Evolutionary conservation across 1,139 yeast species (phyloP), one percentile per base, ranked within the genome.

Genomic region (Torulaspora globosa): DNA sequence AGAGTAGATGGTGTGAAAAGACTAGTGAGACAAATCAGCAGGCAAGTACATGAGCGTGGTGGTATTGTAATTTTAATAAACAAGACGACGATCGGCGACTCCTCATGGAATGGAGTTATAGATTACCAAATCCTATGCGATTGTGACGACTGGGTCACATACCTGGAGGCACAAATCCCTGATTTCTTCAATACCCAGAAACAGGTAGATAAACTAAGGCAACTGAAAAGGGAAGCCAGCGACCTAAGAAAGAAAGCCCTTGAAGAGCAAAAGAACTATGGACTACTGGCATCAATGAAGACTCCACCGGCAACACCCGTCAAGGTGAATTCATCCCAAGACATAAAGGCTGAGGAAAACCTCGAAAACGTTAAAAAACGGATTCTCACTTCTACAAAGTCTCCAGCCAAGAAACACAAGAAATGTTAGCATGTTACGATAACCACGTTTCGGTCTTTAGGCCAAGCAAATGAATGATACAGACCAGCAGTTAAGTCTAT

Each of bases 1-100:
- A 84, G 84, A 66, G 94, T 88, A 14, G 95, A 90, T 44, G 96
- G 96, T 0, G 92, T 88, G 23, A 78, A 82, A 60, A 75, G 82
- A 53, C 68, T 87, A 43, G 95, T 87, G 5, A 80, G 78, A 56
- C 80, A 79, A 47, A 69, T 87, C 65, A 76, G 92, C 14, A 75
- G 75, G 53, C 76, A 78, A 7, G 82, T 88, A 6, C 95, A 84
- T 60, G 72, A 77, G 3, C 72, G 72, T 29, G 85, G 80, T 58
- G 84, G 84, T 0, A 68, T 73, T 12, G 79, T 79, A 0, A 68
- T 79, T 2, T 70, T 82, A 69, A 63, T 79, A 31, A 79, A 79
- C 59, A 69, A 71, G 33, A 80, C 79, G 8, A 68, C 67, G 37
- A 71, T 79, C 5, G 69, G 78, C 0, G 73, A 70, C 46, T 62